A percentile compares a stretch with the other conserved stretches of the same genome.
phyloP scores from a whole-genome alignment of 2,329 filamentous ascomycete species.

The Arthrobotrys entomopaga region DNA sequence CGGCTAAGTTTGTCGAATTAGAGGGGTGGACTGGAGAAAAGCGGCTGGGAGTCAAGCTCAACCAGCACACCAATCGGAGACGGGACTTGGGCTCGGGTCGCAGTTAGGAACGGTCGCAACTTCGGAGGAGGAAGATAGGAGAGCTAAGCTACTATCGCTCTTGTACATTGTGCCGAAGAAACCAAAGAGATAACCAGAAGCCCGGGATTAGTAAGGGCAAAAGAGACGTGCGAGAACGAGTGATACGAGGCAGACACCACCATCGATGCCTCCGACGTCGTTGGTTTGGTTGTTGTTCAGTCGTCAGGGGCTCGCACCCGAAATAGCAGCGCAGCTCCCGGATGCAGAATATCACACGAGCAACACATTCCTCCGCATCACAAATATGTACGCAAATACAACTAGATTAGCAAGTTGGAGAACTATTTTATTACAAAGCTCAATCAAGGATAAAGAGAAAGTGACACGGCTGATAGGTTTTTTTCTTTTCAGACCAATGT shows the following conservation, averaged over 20 bases:
- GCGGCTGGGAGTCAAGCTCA: conserved; percentile 36
- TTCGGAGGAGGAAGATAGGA: conserved; percentile 30
- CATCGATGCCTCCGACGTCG: conserved; percentile 22
- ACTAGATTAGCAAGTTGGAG: background rate
- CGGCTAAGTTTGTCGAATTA: background rate
- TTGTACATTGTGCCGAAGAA: conserved; percentile 46
- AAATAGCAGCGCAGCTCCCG: conserved; percentile 30
- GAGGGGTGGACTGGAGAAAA: background rate
- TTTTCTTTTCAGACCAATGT: background rate
- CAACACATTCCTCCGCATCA: background rate
- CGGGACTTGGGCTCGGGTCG: conserved; percentile 19
- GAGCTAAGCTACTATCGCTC: conserved; percentile 27
- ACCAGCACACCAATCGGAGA: conserved; percentile 42
- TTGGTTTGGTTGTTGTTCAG: conserved; percentile 31
- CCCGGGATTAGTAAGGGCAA: background rate
- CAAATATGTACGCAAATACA: background rate
- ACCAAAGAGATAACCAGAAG: background rate
- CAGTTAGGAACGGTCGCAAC: conserved; percentile 6
- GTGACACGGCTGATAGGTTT: background rate
- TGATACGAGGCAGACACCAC: conserved; percentile 7
- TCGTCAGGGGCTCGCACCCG: conserved; percentile 37
- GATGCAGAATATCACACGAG: too few relatives aligned
- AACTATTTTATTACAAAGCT: too few relatives aligned
- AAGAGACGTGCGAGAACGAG: conserved; percentile 22
- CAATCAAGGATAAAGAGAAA: background rate